Conservation (phyloP, 2,329 filamentous ascomycete species). For the Septoria linicola region DNA sequence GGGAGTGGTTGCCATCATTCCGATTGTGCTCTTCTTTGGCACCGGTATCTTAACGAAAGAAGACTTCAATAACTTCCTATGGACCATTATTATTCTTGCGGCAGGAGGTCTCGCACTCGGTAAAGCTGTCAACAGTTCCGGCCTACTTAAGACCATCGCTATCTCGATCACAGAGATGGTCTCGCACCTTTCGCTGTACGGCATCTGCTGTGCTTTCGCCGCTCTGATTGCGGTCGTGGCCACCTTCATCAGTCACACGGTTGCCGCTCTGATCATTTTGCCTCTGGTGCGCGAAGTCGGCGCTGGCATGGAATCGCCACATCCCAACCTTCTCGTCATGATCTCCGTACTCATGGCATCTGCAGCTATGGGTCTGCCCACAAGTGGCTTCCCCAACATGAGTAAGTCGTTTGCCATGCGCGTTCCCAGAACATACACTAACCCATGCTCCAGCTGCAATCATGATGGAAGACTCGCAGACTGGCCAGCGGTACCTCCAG, state of each 20-base stretch:
- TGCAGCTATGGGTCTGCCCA: slow-evolving; percentile 95
- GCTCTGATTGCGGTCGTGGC: slow-evolving; percentile 84
- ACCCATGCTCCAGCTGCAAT: slow-evolving; percentile 70
- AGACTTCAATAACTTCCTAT: slow-evolving; percentile 99
- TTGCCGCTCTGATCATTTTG: slow-evolving; percentile 90
- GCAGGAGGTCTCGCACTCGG: slow-evolving; percentile 89
- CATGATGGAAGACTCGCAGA: slow-evolving; percentile 95
- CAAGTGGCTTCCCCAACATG: slow-evolving; percentile 98
- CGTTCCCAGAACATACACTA: background rate
- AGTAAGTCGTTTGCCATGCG: slow-evolving; percentile 63
- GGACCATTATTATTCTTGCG: slow-evolving; percentile 98
- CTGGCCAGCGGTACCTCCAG: slow-evolving; percentile 84
- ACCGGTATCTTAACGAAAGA: slow-evolving; percentile 96
- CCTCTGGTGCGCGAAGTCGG: slow-evolving; percentile 88
- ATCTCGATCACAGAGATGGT: slow-evolving; percentile 71
- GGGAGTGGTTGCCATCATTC: slow-evolving; percentile 96
- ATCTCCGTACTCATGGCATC: slow-evolving; percentile 92
- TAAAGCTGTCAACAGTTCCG: slow-evolving; percentile 90
- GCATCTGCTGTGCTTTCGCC: slow-evolving; percentile 81
- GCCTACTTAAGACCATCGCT: slow-evolving; percentile 85
- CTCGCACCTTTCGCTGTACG: slow-evolving; percentile 77
- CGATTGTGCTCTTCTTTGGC: slow-evolving; percentile 93
- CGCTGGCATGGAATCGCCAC: slow-evolving; percentile 77
- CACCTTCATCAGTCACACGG: slow-evolving; percentile 96
- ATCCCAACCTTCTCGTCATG: slow-evolving; percentile 95